Conservation (phyloP, 495 filamentous ascomycete species). For the Thermothielavioides terrestris region DNA sequence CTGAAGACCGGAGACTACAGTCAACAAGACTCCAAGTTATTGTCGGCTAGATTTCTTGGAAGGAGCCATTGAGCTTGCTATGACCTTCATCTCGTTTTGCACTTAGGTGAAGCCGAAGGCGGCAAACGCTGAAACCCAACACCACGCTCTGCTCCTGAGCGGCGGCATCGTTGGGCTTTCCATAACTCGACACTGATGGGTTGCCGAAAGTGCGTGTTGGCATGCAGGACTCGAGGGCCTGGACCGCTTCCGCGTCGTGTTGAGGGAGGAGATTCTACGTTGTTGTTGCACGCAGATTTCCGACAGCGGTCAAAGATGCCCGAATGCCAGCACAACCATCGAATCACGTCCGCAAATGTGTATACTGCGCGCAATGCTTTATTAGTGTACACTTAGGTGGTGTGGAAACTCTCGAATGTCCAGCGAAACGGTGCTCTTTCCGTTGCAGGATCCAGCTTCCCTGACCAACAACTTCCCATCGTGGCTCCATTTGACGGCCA, state of each 20-base stretch:
- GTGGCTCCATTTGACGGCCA: constrained; percentile 20
- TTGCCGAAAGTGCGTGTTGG: constrained; percentile 3
- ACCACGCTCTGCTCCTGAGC: not conserved
- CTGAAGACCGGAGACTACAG: too few species aligned
- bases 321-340: constrained; percentile 1
- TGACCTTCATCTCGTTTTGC: not conserved
- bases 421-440: constrained; percentile 1
- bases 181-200: not conserved
- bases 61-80: not conserved
- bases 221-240: constrained; percentile 1
- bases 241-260: not conserved
- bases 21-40: too few species aligned
- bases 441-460: not conserved
- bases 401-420: not conserved
- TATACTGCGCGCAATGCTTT: too few species aligned
- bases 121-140: not conserved
- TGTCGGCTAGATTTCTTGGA: too few species aligned
- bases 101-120: not conserved
- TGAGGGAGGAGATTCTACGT: not conserved
- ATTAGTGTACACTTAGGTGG: too few species aligned
- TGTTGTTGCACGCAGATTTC: not conserved
- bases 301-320: not conserved
- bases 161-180: constrained; percentile 1
- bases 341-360: too few species aligned
- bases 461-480: not conserved